phyloP scores from a whole-genome alignment of 1,139 yeast species.

The Candida dubliniensis region DNA sequence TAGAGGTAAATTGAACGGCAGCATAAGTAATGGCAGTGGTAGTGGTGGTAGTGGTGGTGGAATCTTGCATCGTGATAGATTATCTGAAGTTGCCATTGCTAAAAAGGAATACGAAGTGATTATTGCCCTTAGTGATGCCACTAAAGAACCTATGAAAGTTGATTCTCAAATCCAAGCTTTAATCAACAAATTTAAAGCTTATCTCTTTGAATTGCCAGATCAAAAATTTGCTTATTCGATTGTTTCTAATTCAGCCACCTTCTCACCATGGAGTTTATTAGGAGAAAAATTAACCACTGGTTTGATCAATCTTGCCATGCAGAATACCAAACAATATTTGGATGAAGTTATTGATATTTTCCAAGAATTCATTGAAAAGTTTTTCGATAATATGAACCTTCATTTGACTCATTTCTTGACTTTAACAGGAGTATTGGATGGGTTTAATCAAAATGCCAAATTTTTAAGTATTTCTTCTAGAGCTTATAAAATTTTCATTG shows the following conservation, averaged over 20 bases:
- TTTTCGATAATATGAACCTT: constrained; percentile 23
- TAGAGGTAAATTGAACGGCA: constrained; percentile 3
- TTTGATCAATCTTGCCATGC: constrained; percentile 37
- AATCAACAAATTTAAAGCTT: constrained; percentile 53
- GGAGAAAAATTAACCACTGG: constrained; percentile 38
- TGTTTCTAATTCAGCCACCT: constrained; percentile 23
- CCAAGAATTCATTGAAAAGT: constrained; percentile 25
- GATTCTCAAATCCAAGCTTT: constrained; percentile 51
- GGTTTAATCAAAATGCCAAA: constrained; percentile 35
- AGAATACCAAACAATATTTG: constrained; percentile 26
- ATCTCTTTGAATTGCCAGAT: constrained; percentile 58
- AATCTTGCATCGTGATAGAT: constrained; percentile 7
- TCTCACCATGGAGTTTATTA: constrained; percentile 40
- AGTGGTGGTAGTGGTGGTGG: background rate
- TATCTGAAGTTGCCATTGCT: constrained; percentile 42
- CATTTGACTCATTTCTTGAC: constrained; percentile 44
- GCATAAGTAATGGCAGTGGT: constrained; percentile 2
- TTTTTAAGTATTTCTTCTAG: constrained; percentile 30
- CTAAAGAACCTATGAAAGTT: constrained; percentile 39
- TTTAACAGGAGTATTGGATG: constrained; percentile 47
- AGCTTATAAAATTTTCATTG: constrained; percentile 34
- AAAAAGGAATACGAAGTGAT: constrained; percentile 70
- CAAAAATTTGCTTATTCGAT: constrained; percentile 41
- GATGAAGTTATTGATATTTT: constrained; percentile 32
- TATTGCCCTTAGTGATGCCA: constrained; percentile 62